phyloP scores from a whole-genome alignment of 257 asterid species.

The Capsicum baccatum region DNA sequence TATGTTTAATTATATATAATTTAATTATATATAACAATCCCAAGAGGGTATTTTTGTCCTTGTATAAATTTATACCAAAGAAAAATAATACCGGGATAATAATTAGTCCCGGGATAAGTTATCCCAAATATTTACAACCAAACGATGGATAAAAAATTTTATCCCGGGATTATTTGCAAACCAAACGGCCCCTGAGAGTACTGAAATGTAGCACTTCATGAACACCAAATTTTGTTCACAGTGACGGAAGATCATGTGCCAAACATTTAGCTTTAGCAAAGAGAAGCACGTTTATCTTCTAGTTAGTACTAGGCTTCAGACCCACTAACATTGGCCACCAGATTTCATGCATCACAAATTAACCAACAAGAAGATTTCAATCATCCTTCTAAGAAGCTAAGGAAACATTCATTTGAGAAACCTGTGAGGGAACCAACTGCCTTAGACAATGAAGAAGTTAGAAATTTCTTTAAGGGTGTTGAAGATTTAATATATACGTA shows the following conservation, averaged over 20 bases:
- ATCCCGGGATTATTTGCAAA: no score
- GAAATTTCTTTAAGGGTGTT: no score
- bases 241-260: not conserved
- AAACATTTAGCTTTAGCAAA: not conserved
- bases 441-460: not conserved
- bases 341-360: constrained; percentile 1
- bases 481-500: no score
- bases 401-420: not conserved
- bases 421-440: not conserved
- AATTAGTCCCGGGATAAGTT: no score
- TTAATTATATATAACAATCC: no score
- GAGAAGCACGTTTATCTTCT: constrained; percentile 3
- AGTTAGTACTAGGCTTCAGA: not conserved
- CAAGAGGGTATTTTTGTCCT: no score
- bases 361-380: not conserved
- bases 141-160: no score
- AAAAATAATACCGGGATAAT: no score
- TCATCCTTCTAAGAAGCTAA: not conserved
- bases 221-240: not conserved
- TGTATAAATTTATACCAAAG: no score
- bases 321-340: constrained; percentile 9
- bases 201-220: not conserved
- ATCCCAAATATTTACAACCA: no score
- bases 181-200: not conserved
- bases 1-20: no score